phyloP scores from a whole-genome alignment of 192 early-diverging fungal species.

The Hyaloraphidium curvatum region DNA sequence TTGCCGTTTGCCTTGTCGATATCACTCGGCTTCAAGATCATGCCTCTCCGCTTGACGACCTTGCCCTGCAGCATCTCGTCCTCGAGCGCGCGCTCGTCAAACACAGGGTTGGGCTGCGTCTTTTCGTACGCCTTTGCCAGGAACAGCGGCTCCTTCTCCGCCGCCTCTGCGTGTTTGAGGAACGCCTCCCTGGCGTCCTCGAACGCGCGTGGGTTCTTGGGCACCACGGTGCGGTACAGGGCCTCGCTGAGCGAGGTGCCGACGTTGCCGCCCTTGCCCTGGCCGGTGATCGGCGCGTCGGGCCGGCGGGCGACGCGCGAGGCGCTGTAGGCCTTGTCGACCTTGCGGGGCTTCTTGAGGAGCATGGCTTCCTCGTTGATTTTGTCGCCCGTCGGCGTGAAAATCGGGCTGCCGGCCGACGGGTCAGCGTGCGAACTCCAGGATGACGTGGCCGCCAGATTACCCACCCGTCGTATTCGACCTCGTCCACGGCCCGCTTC shows the following conservation, averaged over 20 bases:
- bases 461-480: constrained; percentile 1
- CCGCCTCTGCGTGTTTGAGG: background rate
- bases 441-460: too few relatives aligned
- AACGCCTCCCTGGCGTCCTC: background rate
- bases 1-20: too few relatives aligned
- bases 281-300: background rate
- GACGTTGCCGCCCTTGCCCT: background rate
- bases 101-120: background rate
- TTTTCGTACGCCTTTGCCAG: background rate
- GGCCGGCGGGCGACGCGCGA: background rate
- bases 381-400: too few relatives aligned
- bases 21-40: too few relatives aligned
- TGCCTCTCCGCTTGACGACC: too few relatives aligned
- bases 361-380: too few relatives aligned
- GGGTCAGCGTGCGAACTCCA: too few relatives aligned
- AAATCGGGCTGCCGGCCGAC: background rate
- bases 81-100: background rate
- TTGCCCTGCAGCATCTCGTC: too few relatives aligned
- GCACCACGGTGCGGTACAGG: background rate
- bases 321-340: too few relatives aligned
- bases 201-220: background rate
- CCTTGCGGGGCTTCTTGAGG: too few relatives aligned
- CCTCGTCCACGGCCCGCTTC: background rate
- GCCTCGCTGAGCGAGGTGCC: background rate
- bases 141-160: background rate